Conservation (phyloP, 163 green algal genomes). For the Prototheca wickerhamii region DNA sequence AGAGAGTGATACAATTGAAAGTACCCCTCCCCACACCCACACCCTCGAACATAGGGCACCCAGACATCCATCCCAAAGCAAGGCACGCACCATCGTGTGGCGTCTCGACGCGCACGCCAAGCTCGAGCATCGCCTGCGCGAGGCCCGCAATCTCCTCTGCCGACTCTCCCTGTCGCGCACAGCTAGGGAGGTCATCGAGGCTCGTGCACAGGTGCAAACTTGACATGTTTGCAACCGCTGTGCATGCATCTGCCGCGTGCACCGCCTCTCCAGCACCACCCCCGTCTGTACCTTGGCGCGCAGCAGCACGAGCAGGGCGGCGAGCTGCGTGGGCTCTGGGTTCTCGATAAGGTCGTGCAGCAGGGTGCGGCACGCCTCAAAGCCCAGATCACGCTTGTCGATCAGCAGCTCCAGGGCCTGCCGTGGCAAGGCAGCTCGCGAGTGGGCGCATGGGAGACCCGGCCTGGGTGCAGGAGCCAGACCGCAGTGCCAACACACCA, state of each 20-base stretch:
- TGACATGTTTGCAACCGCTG: not conserved
- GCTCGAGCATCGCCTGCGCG: slow-evolving; percentile 70
- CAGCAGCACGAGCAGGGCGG: slow-evolving; percentile 92
- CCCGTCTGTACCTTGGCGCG: slow-evolving; percentile 66
- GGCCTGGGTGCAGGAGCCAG: not conserved
- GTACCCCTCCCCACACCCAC: not conserved
- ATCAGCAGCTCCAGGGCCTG: slow-evolving; percentile 74
- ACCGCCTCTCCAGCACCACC: not conserved
- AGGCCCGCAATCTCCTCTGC: slow-evolving; percentile 85
- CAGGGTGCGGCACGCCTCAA: slow-evolving; percentile 47
- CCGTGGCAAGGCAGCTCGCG: not conserved
- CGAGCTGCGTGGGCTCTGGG: slow-evolving; percentile 70
- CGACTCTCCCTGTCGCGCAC: slow-evolving; percentile 71
- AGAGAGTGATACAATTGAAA: too few species aligned
- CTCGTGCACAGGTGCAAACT: not conserved
- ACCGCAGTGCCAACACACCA: not conserved
- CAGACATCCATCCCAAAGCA: not conserved
- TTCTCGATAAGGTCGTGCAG: slow-evolving; percentile 66
- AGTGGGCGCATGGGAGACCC: too few species aligned
- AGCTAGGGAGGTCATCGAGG: not conserved
- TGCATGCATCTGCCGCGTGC: too few species aligned
- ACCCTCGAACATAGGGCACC: not conserved
- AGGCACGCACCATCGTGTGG: slow-evolving; percentile 1
- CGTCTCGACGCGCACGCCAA: slow-evolving; percentile 52
- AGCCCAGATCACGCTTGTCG: slow-evolving; percentile 45